Conservation (phyloP, 805 yeast species). For the Suhomyces vadensis region DNA sequence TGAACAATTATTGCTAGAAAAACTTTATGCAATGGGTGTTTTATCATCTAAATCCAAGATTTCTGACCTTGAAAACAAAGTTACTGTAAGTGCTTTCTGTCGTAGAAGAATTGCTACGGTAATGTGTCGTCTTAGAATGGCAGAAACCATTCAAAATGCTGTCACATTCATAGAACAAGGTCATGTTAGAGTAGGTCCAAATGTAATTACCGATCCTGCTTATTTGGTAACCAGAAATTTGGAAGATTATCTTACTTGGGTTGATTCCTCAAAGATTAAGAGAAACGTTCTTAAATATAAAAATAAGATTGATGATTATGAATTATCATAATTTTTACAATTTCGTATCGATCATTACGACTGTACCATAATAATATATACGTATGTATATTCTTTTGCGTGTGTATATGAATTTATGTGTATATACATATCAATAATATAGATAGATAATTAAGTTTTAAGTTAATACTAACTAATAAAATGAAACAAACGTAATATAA, state of each 20-base stretch:
- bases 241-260: slow-evolving; percentile 98
- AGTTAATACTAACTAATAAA: neutral
- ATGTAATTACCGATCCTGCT: slow-evolving; percentile 93
- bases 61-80: slow-evolving; percentile 86
- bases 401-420: neutral
- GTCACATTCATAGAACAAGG: slow-evolving; percentile 94
- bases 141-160: slow-evolving; percentile 84
- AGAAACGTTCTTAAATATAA: slow-evolving; percentile 83
- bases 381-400: neutral
- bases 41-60: slow-evolving; percentile 86
- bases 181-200: slow-evolving; percentile 96
- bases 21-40: slow-evolving; percentile 85
- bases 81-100: slow-evolving; percentile 90
- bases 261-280: slow-evolving; percentile 92
- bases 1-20: slow-evolving; percentile 84
- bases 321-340: slow-evolving; percentile 33
- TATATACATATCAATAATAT: neutral
- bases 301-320: slow-evolving; percentile 66
- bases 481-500: neutral
- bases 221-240: slow-evolving; percentile 86
- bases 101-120: slow-evolving; percentile 91
- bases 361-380: neutral
- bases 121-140: slow-evolving; percentile 93
- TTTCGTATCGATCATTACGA: neutral
- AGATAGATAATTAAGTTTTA: neutral